Evolutionary conservation across 2,329 filamentous ascomycete species (phyloP), one percentile per base, ranked within the genome.

Genomic region (Myriosclerotinia scirpicola): DNA sequence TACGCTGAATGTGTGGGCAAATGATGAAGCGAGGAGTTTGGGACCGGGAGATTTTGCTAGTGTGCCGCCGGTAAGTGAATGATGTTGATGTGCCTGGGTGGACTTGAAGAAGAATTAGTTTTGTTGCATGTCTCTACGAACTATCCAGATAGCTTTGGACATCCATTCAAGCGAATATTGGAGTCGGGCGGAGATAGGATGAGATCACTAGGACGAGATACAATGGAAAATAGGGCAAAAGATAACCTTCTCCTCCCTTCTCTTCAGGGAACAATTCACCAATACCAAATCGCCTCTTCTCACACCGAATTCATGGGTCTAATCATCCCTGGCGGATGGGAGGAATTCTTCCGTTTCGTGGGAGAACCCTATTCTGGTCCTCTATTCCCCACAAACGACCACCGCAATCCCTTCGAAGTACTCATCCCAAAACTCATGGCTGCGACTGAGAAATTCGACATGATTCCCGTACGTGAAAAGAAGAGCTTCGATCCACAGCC

Each of bases 281-380:
- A 85, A 70, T 84, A 84, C 5, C 81, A 85, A 65, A 77, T 84
- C 36, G 76, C 84, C 1, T 83, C 83, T 1, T 79, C 82, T 0
- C 82, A 86, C 68, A 83, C 83, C 2, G 85, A 87, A 69, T 80
- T 80, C 26, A 75, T 83, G 1, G 83, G 84, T 17, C 74, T 87
- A 4, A 82, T 87, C 38, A 82, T 82, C 0, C 84, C 84, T 0
- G 84, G 83, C 6, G 84, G 84, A 71, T 87, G 84, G 85, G 78
- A 85, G 38, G 84, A 87, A 70, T 87, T 87, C 77, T 87, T 87
- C 77, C 80, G 84, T 60, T 82, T 84, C 72, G 80, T 87, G 9
- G 80, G 80, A 38, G 84, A 87, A 73, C 77, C 81, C 0, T 86
- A 82, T 66, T 69, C 76, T 4, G 83, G 84, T 0, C 70, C 82